A percentile compares a stretch with the other conserved stretches of the same genome.
Evolutionary conservation across 2,329 filamentous ascomycete species (phyloP).

Genomic region (Epichloe aotearoae): DNA sequence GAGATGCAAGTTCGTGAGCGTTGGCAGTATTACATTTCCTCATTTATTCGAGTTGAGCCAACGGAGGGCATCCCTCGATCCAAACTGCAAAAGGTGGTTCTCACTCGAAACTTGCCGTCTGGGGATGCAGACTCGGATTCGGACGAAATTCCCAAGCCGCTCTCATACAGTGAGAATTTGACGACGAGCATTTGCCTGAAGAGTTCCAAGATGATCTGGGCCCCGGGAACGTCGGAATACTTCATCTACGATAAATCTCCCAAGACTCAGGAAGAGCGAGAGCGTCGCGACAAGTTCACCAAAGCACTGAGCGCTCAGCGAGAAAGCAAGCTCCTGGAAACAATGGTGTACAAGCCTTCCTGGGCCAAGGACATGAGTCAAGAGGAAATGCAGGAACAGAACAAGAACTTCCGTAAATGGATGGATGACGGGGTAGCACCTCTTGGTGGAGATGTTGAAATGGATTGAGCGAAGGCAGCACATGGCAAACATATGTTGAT

Average conservation of each 20-base stretch:
- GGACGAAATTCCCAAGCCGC: conserved; percentile 44
- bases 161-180: conserved; percentile 54
- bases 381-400: conserved; percentile 61
- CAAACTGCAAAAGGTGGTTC: conserved; percentile 53
- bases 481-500: not conserved
- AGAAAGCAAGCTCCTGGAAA: conserved; percentile 59
- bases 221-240: conserved; percentile 55
- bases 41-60: conserved; percentile 76
- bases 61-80: conserved; percentile 64
- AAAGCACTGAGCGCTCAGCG: conserved; percentile 47
- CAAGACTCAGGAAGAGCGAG: conserved; percentile 52
- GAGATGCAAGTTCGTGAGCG: conserved; percentile 71
- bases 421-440: conserved; percentile 34
- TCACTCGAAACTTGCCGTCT: conserved; percentile 57
- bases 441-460: conserved; percentile 1
- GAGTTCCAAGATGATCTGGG: conserved; percentile 69
- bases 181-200: conserved; percentile 63
- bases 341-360: conserved; percentile 67
- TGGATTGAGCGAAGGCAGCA: not conserved
- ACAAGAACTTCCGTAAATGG: conserved; percentile 48
- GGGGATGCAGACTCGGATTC: conserved; percentile 50
- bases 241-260: conserved; percentile 59
- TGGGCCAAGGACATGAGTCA: conserved; percentile 71
- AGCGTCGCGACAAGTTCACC: conserved; percentile 35
- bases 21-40: conserved; percentile 94